Percentiles rank a stretch among this genome's conserved stretches.
phyloP scores from a whole-genome alignment of 2,329 filamentous ascomycete genomes.

The Fusarium sp. region DNA sequence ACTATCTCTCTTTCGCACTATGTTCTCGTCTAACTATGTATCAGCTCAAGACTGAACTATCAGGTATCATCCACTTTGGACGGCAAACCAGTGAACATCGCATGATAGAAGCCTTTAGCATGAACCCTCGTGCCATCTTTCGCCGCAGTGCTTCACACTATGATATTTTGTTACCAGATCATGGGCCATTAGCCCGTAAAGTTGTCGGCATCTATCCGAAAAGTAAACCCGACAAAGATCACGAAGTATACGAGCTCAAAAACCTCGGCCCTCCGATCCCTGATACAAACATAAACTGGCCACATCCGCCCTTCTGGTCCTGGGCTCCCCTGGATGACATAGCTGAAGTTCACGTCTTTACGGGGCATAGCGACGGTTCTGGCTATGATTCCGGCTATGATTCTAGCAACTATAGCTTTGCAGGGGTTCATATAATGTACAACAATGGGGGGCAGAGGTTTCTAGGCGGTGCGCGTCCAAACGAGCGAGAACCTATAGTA shows the following conservation, averaged over 20 bases:
- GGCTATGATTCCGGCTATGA: no score
- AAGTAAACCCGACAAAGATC: rapidly evolving
- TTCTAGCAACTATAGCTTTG: neutral
- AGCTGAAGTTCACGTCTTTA: neutral
- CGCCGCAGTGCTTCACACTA: no score
- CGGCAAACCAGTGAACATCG: neutral
- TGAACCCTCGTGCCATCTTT: neutral
- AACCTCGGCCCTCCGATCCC: neutral
- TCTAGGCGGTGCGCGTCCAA: neutral
- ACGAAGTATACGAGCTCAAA: neutral
- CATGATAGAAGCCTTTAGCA: neutral
- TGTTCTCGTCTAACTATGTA: neutral
- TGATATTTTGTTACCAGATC: no score
- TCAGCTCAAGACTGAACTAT: constrained; percentile 5
- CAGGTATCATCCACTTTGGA: constrained; percentile 3
- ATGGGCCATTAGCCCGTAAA: no score
- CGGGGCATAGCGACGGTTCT: no score
- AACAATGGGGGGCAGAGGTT: constrained; percentile 1
- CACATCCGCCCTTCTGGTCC: neutral
- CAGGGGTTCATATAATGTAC: neutral
- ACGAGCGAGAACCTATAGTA: no score
- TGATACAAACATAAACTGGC: no score
- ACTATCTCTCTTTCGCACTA: neutral
- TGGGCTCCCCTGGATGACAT: constrained; percentile 8
- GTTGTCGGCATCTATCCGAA: neutral